Percentiles rank a stretch among this genome's conserved stretches.
Conservation (phyloP, 2,329 filamentous ascomycete genomes). For the Escovopsis sp. region DNA sequence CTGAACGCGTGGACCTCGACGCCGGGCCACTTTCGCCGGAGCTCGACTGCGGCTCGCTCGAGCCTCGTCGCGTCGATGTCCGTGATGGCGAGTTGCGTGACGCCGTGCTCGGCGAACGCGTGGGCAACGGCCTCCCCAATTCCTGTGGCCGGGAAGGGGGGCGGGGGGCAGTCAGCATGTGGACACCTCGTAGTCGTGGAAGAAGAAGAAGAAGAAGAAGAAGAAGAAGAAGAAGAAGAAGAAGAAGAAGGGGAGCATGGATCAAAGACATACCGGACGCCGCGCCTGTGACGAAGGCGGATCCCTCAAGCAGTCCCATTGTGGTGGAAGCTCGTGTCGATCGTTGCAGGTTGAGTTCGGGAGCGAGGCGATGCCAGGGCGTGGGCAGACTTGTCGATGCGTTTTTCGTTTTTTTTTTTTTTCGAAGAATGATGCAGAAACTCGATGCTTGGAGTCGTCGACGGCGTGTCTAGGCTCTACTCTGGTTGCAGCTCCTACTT, state of each 20-base stretch:
- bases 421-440: too few relatives aligned
- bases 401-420: too few relatives aligned
- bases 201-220: too few relatives aligned
- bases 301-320: constrained; percentile 23
- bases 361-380: too few relatives aligned
- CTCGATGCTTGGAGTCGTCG: too few relatives aligned
- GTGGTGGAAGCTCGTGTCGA: background rate
- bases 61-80: constrained; percentile 27
- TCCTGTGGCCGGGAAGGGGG: constrained; percentile 17
- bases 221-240: too few relatives aligned
- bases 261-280: constrained; percentile 23
- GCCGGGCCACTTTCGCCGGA: constrained; percentile 23
- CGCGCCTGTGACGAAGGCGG: constrained; percentile 34
- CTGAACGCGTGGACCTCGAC: constrained; percentile 25
- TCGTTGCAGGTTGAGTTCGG: background rate
- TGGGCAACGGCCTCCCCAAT: constrained; percentile 33
- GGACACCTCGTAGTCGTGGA: background rate
- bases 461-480: too few relatives aligned
- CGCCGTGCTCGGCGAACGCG: constrained; percentile 32
- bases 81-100: constrained; percentile 29
- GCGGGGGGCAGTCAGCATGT: background rate
- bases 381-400: too few relatives aligned
- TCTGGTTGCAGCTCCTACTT: too few relatives aligned
- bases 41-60: constrained; percentile 14
- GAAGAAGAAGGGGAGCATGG: too few relatives aligned